Evolutionary conservation across 805 yeast species (phyloP).

Genomic region (Kluyveromyces siamensis): DNA sequence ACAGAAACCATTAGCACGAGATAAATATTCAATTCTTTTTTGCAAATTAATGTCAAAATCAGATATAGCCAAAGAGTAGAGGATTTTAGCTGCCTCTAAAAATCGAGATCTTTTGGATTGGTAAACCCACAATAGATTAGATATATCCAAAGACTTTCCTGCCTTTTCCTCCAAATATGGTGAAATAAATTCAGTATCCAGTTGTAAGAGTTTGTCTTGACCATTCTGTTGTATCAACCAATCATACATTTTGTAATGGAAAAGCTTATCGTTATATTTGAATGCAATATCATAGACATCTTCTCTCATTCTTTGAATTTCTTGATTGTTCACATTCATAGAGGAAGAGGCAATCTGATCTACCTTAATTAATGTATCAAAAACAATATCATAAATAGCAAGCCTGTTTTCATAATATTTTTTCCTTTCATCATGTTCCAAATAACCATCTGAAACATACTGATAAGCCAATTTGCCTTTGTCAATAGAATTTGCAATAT

Average conservation of each 20-base stretch:
- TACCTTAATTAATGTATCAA: constrained; percentile 62
- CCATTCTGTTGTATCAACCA: constrained; percentile 80
- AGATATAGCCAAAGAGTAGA: constrained; percentile 65
- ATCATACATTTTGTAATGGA: constrained; percentile 86
- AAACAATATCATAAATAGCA: constrained; percentile 62
- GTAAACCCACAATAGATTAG: constrained; percentile 81
- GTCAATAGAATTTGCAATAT: constrained; percentile 64
- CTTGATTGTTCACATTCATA: constrained; percentile 26
- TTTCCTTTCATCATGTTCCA: constrained; percentile 43
- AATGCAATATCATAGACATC: constrained; percentile 68
- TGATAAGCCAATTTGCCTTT: constrained; percentile 49
- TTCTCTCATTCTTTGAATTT: constrained; percentile 51
- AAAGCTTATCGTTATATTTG: constrained; percentile 66
- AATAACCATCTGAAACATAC: constrained; percentile 43
- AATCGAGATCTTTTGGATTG: constrained; percentile 74
- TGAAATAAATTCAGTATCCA: constrained; percentile 74
- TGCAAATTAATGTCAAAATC: constrained; percentile 58
- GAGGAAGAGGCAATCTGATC: constrained; percentile 51
- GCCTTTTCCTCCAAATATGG: constrained; percentile 68
- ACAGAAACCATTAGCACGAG: constrained; percentile 90
- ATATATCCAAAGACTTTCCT: constrained; percentile 54
- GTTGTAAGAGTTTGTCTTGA: constrained; percentile 65
- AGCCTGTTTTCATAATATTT: constrained; percentile 43
- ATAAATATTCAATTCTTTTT: constrained; percentile 76
- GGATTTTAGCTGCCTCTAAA: constrained; percentile 74